Base-by-base conservation (phyloP, 306 rosid genomes). In the peach (Prunus persica) region DNA sequence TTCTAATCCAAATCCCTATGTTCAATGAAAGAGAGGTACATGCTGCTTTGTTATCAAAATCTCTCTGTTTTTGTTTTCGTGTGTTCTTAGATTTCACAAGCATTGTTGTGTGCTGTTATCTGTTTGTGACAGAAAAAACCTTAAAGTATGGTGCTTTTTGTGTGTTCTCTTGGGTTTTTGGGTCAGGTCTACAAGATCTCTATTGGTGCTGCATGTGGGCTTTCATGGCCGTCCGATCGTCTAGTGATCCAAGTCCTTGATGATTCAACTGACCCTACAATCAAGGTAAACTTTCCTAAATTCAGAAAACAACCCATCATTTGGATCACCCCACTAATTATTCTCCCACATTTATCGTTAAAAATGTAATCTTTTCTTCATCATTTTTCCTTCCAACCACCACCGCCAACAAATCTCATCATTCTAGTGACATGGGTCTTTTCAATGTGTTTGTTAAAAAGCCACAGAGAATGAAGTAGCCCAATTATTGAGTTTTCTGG, bases 1-100 rank as follows among this genome's bases (percentile, higher is more conserved):
- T 96, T 41, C 95, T 96, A 6, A n/a, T 96, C 27, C 99, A 96
- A 90, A 96, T 96, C 86, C 99, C 99, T 19, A 96, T 96, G 99
- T 96, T 83, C 86, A 96, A 96, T 60, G 99, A 96, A 78, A 87
- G 60, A 88, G 99, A 96, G 99, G 99, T 92, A 8, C 11, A 57
- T 30, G 5, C 1, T 52, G 62, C 28, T 43, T 43, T 20, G 3
- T 7, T 46, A 2, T 8, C 16, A 58, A 24, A 22, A 10, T 58
- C 12, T 34, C 34, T 49, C 18, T 22, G 50, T 19, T 50, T 69
- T 55, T 25, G 2, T 60, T 61, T 34, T 34, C 6, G 41, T 34
- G 8, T 38, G 43, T 38, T 38, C 9, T 38, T 38, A 38, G 43
- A 38, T 38, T 38, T 38, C 43, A 38, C 43, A 38, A 7, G 43